Base-by-base conservation (phyloP, 2,329 filamentous ascomycete species). In the Beauveria sp. region DNA sequence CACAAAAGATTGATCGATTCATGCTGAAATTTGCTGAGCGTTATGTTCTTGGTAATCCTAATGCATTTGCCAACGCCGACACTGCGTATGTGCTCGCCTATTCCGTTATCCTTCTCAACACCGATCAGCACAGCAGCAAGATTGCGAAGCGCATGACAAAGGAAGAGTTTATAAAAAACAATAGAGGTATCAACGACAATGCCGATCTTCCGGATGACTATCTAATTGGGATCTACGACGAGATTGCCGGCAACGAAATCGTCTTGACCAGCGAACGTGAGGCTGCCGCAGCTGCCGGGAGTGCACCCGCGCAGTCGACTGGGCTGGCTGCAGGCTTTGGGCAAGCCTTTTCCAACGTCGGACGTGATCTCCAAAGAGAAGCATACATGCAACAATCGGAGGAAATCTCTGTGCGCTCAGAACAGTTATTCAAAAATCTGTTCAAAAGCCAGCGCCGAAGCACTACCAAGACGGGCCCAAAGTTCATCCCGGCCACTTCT, bases 21-120 rank as follows among this genome's bases (percentile, higher is more conserved):
- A 98, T 99, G 95, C 79, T 99, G 67, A 99, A 99, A 74, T 99
- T 98, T 76, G 95, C 95, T 10, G 93, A 98, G 74, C 88, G 93
- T 64, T 99, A 99, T 73, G 90, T 96, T 57, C 89, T 88, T 64
- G 93, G 93, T 34, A 99, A 99, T 68, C 95, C 95, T 0, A 96
- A 96, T 70, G 93, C 95, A 1, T 99, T 96, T 74, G 95, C 95
- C 42, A 99, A 98, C 70, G 96, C 95, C 2, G 96, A 99, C 72
- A 99, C 96, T 0, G 93, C 95, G 16, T 99, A 99, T 67, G 91
- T 99, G 9, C 80, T 99, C 43, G 88, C 92, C 0, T 99, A 99
- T 75, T 98, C 93, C 0, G 95, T 98, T 61, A 97, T 99, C 68
- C 81, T 99, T 84, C 79, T 99, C 57, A 99, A 99, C 73, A 96